Evolutionary conservation across 1,139 yeast species (phyloP).

Genomic region (Candida tropicalis): DNA sequence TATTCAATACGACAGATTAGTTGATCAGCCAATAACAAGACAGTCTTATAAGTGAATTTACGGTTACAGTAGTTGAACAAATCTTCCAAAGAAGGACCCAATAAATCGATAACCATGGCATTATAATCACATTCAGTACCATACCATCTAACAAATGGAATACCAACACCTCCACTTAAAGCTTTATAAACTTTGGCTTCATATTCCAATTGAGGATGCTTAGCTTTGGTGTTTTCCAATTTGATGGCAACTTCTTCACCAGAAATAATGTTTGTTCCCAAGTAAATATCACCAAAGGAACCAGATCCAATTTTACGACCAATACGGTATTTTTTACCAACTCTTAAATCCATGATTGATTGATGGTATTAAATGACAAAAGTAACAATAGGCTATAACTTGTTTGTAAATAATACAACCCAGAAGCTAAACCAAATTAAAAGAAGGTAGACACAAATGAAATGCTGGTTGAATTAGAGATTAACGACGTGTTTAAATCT

Average conservation of each 20-base stretch:
- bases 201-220: conserved; percentile 95
- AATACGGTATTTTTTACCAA: conserved; percentile 92
- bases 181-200: conserved; percentile 96
- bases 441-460: no score
- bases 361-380: no score
- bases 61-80: conserved; percentile 94
- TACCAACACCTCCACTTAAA: conserved; percentile 95
- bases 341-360: conserved; percentile 68
- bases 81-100: conserved; percentile 96
- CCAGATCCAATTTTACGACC: conserved; percentile 98
- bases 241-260: conserved; percentile 98
- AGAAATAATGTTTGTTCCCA: conserved; percentile 89
- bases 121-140: conserved; percentile 97
- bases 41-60: conserved; percentile 91
- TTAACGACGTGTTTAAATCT: no score
- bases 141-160: conserved; percentile 96
- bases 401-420: no score
- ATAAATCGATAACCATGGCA: conserved; percentile 93
- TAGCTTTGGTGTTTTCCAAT: conserved; percentile 84
- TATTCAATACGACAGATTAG: conserved; percentile 92
- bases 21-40: conserved; percentile 89
- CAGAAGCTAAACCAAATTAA: no score
- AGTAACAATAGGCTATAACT: no score
- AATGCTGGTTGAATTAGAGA: no score
- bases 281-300: conserved; percentile 94